Conservation (phyloP, 139 green algal genomes). For the Haematococcus lacustris region DNA sequence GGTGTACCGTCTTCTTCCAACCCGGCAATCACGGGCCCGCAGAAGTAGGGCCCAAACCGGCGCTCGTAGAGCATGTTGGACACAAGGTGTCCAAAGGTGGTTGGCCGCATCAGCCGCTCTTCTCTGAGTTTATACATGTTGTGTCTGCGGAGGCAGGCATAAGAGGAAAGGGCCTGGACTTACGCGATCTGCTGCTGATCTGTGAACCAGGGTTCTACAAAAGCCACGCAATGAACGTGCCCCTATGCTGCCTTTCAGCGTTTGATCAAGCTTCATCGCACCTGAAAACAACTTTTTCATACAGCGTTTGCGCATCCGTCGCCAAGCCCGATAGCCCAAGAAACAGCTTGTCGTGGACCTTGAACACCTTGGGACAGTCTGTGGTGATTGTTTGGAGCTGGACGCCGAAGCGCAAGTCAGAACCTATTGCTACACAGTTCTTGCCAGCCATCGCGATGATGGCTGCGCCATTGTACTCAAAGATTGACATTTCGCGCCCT, state of each 20-base stretch:
- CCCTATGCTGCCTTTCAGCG: too few species aligned
- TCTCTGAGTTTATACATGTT: constrained; percentile 98
- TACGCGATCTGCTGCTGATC: too few species aligned
- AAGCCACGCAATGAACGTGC: too few species aligned
- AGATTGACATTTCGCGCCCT: constrained; percentile 84
- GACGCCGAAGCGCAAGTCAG: constrained; percentile 92
- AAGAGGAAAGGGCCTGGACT: too few species aligned
- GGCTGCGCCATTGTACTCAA: constrained; percentile 90
- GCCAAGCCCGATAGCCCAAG: constrained; percentile 85
- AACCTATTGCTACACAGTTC: constrained; percentile 95
- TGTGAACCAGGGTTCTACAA: too few species aligned
- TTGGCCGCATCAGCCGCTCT: constrained; percentile 92
- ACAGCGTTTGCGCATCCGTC: constrained; percentile 89
- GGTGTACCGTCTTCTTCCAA: constrained; percentile 82
- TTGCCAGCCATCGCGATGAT: constrained; percentile 78
- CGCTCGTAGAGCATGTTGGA: constrained; percentile 93
- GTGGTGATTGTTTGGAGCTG: constrained; percentile 94
- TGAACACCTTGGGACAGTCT: constrained; percentile 88
- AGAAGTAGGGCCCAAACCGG: constrained; percentile 94
- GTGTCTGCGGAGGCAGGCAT: constrained; percentile 72
- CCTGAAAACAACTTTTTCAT: constrained; percentile 79
- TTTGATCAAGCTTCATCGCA: constrained; percentile 1
- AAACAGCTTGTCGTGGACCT: constrained; percentile 93
- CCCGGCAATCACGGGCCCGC: constrained; percentile 88
- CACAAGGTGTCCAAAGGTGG: constrained; percentile 86